phyloP scores from a whole-genome alignment of 352 stramenopile genomes.

The Pythium utonaiense region DNA sequence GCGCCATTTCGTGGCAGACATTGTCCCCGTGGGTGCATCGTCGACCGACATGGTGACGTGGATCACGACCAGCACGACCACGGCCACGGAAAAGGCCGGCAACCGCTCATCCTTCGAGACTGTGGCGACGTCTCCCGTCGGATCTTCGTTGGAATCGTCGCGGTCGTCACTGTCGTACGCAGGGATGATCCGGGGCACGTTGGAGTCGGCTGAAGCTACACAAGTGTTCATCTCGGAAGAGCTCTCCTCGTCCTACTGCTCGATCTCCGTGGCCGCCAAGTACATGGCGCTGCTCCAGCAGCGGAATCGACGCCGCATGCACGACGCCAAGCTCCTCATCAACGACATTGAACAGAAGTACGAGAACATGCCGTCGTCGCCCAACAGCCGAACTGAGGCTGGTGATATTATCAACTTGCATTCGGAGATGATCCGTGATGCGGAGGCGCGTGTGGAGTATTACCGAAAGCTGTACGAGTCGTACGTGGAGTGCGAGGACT shows the following conservation, averaged over 20 bases:
- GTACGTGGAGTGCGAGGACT: slow-evolving; percentile 68
- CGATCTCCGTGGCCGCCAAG: slow-evolving; percentile 76
- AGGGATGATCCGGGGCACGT: slow-evolving; percentile 56
- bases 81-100: slow-evolving; percentile 8
- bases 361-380: slow-evolving; percentile 30
- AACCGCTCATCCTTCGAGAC: slow-evolving; percentile 17
- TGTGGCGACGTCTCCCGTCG: slow-evolving; percentile 3
- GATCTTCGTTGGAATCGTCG: not conserved
- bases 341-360: slow-evolving; percentile 61
- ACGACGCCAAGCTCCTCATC: slow-evolving; percentile 48
- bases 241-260: slow-evolving; percentile 75
- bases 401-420: slow-evolving; percentile 31
- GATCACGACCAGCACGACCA: not conserved
- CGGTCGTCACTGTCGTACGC: slow-evolving; percentile 39
- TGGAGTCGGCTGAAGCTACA: slow-evolving; percentile 45
- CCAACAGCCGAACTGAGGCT: slow-evolving; percentile 21
- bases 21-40: slow-evolving; percentile 39
- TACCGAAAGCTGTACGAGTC: slow-evolving; percentile 56
- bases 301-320: slow-evolving; percentile 60
- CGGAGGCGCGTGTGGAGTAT: slow-evolving; percentile 50
- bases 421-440: slow-evolving; percentile 41
- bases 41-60: slow-evolving; percentile 22
- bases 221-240: slow-evolving; percentile 83
- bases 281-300: slow-evolving; percentile 73
- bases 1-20: slow-evolving; percentile 78